Evolutionary conservation across 768 basidiomycete species (phyloP).

Genomic region (Pleurotus djamor): DNA sequence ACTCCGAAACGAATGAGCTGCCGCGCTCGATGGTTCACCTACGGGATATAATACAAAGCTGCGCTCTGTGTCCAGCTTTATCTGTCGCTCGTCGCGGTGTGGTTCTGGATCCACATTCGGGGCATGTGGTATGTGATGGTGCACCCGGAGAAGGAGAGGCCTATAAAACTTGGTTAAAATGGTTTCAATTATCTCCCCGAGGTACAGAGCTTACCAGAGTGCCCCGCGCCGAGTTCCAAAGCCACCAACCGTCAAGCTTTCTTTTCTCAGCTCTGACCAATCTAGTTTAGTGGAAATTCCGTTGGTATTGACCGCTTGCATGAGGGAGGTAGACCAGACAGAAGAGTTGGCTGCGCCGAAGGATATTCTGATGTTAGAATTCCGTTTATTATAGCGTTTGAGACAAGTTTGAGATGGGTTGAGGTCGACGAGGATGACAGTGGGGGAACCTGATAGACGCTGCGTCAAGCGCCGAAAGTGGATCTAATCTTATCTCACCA

Average conservation of each 20-base stretch:
- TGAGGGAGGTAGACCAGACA: no score
- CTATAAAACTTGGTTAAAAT: constrained; percentile 16
- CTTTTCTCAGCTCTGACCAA: no score
- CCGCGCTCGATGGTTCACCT: constrained; percentile 46
- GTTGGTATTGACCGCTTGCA: no score
- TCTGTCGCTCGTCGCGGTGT: constrained; percentile 85
- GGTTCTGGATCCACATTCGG: constrained; percentile 9
- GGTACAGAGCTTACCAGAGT: constrained; percentile 36
- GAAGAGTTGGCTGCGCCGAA: no score
- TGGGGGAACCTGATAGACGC: no score
- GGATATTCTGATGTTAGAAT: no score
- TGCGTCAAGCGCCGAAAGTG: no score
- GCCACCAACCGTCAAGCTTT: constrained; percentile 42
- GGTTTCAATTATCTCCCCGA: neutral
- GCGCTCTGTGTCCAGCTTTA: constrained; percentile 85
- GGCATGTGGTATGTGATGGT: constrained; percentile 9
- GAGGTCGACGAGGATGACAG: no score
- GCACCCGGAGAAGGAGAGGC: constrained; percentile 32
- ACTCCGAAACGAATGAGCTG: neutral
- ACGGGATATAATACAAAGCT: constrained; percentile 93
- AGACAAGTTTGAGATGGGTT: no score
- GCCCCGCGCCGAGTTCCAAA: constrained; percentile 39
- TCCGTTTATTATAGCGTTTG: no score
- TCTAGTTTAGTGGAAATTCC: no score
- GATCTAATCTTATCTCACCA: no score